Evolutionary conservation across 208 protist species (phyloP).

Genomic region (Porcisia hertigi): DNA sequence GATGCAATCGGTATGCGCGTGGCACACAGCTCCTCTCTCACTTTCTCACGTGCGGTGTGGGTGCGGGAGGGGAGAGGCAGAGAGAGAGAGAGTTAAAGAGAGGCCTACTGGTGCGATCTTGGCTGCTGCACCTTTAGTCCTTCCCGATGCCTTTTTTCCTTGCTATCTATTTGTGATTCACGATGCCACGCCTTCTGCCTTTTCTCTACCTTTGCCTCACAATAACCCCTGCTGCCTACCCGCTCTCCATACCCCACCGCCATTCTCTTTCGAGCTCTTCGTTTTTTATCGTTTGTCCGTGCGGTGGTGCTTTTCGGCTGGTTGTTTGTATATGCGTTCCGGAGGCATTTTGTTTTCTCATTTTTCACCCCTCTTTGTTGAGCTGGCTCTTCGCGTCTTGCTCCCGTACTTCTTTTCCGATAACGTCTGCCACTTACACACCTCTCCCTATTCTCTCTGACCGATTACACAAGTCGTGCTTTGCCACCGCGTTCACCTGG

Average conservation of each 20-base stretch:
- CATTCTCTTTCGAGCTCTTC: not conserved
- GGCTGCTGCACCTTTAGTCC: not conserved
- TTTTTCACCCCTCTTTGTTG: not conserved
- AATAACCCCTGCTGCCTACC: not conserved
- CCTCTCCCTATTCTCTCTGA: not conserved
- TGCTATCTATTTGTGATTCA: not conserved
- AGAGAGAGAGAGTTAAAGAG: too few relatives aligned
- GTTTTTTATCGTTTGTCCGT: not conserved
- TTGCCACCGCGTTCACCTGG: not conserved
- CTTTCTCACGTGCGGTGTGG: not conserved
- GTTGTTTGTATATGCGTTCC: not conserved
- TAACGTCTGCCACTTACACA: not conserved
- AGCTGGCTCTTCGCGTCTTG: not conserved
- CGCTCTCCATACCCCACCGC: not conserved
- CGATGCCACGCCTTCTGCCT: not conserved
- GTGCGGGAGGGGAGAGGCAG: not conserved
- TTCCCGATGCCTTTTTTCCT: not conserved
- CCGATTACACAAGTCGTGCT: too few relatives aligned
- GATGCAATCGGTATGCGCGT: not conserved
- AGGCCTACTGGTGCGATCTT: not conserved
- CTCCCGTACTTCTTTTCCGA: not conserved
- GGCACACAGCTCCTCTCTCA: not conserved
- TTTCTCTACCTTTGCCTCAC: not conserved
- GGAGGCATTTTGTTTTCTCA: not conserved
- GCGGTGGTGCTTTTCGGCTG: not conserved